Evolutionary conservation across 2,329 filamentous ascomycete species (phyloP), one percentile per base, ranked within the genome.

Genomic region (Rutstroemia sp.): DNA sequence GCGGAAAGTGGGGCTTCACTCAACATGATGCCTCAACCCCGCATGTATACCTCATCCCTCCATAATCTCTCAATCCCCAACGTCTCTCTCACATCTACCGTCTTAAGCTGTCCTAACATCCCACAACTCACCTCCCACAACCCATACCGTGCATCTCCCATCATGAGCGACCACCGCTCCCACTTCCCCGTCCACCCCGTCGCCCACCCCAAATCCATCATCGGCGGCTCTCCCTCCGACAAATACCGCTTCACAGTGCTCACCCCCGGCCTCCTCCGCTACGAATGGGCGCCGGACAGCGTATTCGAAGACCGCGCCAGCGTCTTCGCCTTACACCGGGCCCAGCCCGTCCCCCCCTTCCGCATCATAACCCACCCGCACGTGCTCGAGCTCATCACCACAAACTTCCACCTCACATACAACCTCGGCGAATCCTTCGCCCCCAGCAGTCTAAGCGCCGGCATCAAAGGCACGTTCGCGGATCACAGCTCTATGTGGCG

Each of bases 251-350:
- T 86, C 65, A 84, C 78, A 8, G 61, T 86, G 48, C 72, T 86
- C 48, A 77, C 75, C 9, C 76, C 82, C 51, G 72, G 76, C 2
- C 71, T 85, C 2, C 60, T 86, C 27, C 78, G 83, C 34, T 84
- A 80, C 59, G 82, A 86, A 69, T 86, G 80, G 80, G 76, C 82
- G 0, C 71, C 74, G 10, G 81, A 86, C 59, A 75, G 77, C 49
- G 64, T 71, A 1, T 86, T 86, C 62, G 83, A 86, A 64, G 81
- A 86, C 64, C 76, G 82, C 4, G 78, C 80, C 0, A 84, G 81
- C 0, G 79, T 78, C 9, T 82, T 86, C 64, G 83, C 82, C n/a
- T 72, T 81, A 56, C 78, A 80, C 60, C 74, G 82, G 25, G 68
- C 72, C 10, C 71, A 79, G 25, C 69, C 74, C 1, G 73, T 77